phyloP scores from a whole-genome alignment of 176 grass and related monocot genomes.

The Alopecurus myosuroides region DNA sequence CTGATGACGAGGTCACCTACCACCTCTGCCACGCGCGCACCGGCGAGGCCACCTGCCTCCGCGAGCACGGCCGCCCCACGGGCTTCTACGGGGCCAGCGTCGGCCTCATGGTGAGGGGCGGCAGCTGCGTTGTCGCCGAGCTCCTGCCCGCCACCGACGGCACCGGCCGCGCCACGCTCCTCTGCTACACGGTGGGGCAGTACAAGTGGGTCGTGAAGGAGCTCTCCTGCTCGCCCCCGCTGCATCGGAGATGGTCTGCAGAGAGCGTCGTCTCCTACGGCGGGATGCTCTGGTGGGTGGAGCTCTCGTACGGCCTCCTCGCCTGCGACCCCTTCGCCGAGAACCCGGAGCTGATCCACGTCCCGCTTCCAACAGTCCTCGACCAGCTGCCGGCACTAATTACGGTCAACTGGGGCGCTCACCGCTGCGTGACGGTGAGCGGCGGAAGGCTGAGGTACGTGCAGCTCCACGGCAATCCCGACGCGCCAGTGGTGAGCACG shows the following conservation, averaged over 20 bases:
- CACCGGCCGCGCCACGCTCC: not conserved
- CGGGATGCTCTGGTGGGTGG: constrained; percentile 14
- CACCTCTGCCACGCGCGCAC: constrained; percentile 11
- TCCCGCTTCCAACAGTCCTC: not conserved
- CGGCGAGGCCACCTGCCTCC: not conserved
- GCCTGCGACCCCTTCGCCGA: not conserved
- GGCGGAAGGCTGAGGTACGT: not conserved
- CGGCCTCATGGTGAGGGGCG: not conserved
- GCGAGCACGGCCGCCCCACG: not conserved
- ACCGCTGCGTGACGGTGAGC: not conserved
- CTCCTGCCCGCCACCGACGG: not conserved
- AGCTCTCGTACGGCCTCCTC: not conserved
- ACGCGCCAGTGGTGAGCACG: not conserved
- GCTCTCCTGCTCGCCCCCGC: not conserved
- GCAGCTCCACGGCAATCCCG: not conserved
- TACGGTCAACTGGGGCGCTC: not conserved
- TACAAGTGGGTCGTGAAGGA: not conserved
- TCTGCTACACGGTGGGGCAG: not conserved
- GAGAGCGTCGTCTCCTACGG: not conserved
- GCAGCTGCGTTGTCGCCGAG: not conserved
- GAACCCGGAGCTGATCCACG: not conserved
- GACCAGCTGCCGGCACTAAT: not conserved
- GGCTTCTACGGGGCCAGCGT: not conserved
- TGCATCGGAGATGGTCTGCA: not conserved
- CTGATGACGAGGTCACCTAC: not conserved